Percentiles rank a stretch among this genome's conserved stretches.
Evolutionary conservation across 768 basidiomycete genomes (phyloP).

Genomic region (Butyriboletus loyo): DNA sequence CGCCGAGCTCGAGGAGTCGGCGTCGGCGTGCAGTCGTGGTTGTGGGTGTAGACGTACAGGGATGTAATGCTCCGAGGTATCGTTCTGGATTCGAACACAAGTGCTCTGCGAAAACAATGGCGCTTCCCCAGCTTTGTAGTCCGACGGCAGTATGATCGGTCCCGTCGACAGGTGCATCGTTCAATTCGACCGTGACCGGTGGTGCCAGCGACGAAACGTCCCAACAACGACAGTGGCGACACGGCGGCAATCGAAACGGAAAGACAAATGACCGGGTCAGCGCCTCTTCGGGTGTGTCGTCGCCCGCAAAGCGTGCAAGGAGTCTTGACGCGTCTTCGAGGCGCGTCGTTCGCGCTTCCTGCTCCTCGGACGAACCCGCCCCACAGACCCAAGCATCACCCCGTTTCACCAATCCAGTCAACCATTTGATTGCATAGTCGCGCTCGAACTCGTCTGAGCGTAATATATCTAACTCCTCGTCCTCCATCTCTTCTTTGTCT

Average conservation of each 20-base stretch:
- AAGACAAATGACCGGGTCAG: conserved; percentile 56
- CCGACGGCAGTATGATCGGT: conserved; percentile 79
- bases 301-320: conserved; percentile 50
- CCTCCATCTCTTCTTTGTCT: background rate
- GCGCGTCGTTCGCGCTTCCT: conserved; percentile 37
- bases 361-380: conserved; percentile 30
- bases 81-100: conserved; percentile 48
- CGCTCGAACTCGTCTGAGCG: conserved; percentile 66
- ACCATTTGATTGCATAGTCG: conserved; percentile 67
- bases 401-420: conserved; percentile 64
- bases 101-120: conserved; percentile 65
- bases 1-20: conserved; percentile 75
- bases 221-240: background rate
- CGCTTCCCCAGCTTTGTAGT: conserved; percentile 81
- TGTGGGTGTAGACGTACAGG: background rate
- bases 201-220: background rate
- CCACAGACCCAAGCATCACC: conserved; percentile 48
- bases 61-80: conserved; percentile 34
- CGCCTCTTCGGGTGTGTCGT: conserved; percentile 39
- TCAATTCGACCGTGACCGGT: conserved; percentile 52
- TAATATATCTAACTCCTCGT: conserved; percentile 42
- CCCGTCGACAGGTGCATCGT: conserved; percentile 62
- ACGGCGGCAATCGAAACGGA: conserved; percentile 25
- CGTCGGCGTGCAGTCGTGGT: conserved; percentile 9
- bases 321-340: conserved; percentile 59